Conservation (phyloP, 805 yeast species). For the Scheffersomyces spartinae region DNA sequence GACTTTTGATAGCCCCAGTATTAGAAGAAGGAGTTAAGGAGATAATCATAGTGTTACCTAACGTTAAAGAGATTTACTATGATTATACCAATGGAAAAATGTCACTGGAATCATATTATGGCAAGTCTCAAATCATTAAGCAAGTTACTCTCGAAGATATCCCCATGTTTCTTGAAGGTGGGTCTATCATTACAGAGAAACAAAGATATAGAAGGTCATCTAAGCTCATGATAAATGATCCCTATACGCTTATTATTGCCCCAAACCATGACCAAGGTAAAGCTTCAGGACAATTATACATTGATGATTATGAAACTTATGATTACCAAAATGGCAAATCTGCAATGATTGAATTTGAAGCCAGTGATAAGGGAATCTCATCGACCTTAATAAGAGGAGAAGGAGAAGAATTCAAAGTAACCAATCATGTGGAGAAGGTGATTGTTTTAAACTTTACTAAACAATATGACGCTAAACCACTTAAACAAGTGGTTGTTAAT, state of each 20-base stretch:
- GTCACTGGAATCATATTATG: too few relatives aligned
- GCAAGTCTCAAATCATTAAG: constrained; percentile 16
- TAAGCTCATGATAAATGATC: constrained; percentile 64
- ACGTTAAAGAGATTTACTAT: constrained; percentile 42
- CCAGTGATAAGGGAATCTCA: constrained; percentile 19
- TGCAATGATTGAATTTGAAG: constrained; percentile 29
- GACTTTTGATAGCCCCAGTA: constrained; percentile 73
- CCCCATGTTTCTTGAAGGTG: constrained; percentile 73
- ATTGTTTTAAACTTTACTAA: too few relatives aligned
- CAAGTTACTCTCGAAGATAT: constrained; percentile 44
- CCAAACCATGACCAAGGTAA: constrained; percentile 33
- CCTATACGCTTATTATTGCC: constrained; percentile 65
- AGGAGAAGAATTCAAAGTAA: too few relatives aligned
- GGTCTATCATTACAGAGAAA: constrained; percentile 55
- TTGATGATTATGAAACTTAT: constrained; percentile 80
- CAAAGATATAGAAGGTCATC: constrained; percentile 75
- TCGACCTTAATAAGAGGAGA: too few relatives aligned
- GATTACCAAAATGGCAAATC: constrained; percentile 41
- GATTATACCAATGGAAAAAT: constrained; percentile 33
- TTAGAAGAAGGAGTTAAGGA: constrained; percentile 37
- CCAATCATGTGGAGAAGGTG: too few relatives aligned
- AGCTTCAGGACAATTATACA: constrained; percentile 52
- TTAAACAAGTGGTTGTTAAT: too few relatives aligned
- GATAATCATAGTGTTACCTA: constrained; percentile 42
- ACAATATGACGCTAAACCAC: too few relatives aligned